Conservation (phyloP, 208 protist genomes). For the Leishmania braziliensis region DNA sequence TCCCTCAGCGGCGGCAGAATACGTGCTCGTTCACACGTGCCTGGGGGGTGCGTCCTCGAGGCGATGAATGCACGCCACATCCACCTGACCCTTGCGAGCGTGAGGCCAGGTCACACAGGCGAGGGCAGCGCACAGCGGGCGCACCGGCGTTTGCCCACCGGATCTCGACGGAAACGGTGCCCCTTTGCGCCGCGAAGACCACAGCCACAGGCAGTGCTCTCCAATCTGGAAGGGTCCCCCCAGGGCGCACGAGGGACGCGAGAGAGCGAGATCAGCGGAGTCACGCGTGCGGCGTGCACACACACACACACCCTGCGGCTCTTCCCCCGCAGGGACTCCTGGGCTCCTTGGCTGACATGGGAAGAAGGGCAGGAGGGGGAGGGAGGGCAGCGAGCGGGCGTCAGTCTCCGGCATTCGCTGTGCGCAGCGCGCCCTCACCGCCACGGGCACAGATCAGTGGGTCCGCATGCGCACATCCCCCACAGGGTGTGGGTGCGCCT, state of each 20-base stretch:
- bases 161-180: no score
- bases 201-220: not conserved
- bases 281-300: not conserved
- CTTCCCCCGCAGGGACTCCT: not conserved
- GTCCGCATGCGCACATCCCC: not conserved
- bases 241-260: not conserved
- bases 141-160: no score
- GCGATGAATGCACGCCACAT: no score
- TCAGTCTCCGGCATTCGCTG: not conserved
- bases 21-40: no score
- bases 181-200: not conserved
- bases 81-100: not conserved
- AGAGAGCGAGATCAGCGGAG: not conserved
- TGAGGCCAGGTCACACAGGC: no score
- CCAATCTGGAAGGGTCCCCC: not conserved
- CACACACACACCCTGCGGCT: no score
- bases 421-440: not conserved
- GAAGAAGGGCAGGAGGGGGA: no score
- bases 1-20: not conserved
- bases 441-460: not conserved
- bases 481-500: not conserved
- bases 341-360: not conserved
- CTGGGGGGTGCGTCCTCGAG: no score
- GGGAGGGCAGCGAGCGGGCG: not conserved
- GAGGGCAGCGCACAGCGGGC: no score